These are phyloP conservation scores for Starmerella sp. DNA, from an alignment of 805 yeast species.

Conservation along the genomic window DNA sequence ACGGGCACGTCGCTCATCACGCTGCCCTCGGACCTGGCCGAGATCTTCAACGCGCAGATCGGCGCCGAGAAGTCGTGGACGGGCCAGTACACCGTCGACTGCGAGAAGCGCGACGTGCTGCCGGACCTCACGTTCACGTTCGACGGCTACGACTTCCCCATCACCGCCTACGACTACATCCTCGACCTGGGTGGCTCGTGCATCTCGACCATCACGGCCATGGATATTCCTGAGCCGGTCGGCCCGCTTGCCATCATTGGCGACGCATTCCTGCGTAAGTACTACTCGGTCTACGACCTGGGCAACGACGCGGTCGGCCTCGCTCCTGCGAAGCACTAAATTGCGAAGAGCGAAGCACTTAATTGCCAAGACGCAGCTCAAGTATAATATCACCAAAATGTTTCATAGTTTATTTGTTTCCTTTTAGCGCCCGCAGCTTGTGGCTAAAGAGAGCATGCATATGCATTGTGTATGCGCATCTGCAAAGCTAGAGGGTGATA, in stretches of 20 bases:
- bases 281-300: constrained; percentile 87
- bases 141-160: constrained; percentile 82
- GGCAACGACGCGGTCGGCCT: constrained; percentile 89
- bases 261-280: constrained; percentile 92
- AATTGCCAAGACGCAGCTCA: background rate
- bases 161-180: constrained; percentile 82
- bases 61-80: constrained; percentile 97
- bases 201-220: constrained; percentile 89
- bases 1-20: constrained; percentile 97
- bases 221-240: constrained; percentile 95
- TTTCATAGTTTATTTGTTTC: no score
- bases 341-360: background rate
- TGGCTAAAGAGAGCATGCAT: no score
- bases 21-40: constrained; percentile 90
- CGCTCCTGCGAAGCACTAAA: constrained; percentile 53
- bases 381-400: background rate
- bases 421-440: no score
- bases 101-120: constrained; percentile 68
- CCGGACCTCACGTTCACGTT: constrained; percentile 90
- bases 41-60: constrained; percentile 85
- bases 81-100: constrained; percentile 91
- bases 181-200: constrained; percentile 91
- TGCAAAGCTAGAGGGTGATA: no score
- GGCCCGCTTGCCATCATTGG: constrained; percentile 96
- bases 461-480: no score